Evolutionary conservation across 768 basidiomycete species (phyloP).

Genomic region (Porphyrellus cyaneotinctus): DNA sequence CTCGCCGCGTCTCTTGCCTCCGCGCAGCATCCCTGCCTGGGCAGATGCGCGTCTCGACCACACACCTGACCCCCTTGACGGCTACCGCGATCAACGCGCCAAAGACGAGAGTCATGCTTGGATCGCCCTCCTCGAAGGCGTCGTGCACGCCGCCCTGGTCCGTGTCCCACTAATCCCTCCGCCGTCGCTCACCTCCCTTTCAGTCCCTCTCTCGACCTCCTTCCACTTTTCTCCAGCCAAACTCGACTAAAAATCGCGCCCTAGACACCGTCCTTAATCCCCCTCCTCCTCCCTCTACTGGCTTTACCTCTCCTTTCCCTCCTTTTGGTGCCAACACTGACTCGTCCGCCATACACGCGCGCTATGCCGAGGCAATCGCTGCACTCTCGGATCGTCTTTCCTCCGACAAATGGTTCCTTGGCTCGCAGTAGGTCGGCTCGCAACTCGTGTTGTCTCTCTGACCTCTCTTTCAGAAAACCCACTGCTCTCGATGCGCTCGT

Average conservation of each 20-base stretch:
- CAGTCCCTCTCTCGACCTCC: constrained; percentile 51
- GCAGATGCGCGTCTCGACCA: constrained; percentile 50
- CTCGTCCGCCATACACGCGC: constrained; percentile 44
- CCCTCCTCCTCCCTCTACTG: constrained; percentile 67
- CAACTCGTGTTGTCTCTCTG: not conserved
- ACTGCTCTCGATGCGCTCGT: constrained; percentile 78
- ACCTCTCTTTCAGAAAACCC: constrained; percentile 49
- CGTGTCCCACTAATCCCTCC: constrained; percentile 19
- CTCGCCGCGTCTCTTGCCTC: constrained; percentile 53
- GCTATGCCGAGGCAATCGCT: constrained; percentile 67
- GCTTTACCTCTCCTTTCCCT: constrained; percentile 61
- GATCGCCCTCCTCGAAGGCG: constrained; percentile 73
- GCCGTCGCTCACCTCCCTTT: constrained; percentile 4
- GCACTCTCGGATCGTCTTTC: constrained; percentile 74
- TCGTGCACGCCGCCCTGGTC: constrained; percentile 74
- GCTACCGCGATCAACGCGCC: constrained; percentile 56
- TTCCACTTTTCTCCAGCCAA: constrained; percentile 40
- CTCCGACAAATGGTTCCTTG: constrained; percentile 78
- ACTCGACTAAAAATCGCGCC: constrained; percentile 22
- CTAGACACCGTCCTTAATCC: constrained; percentile 54
- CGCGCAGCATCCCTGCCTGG: constrained; percentile 71
- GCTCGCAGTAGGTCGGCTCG: constrained; percentile 52
- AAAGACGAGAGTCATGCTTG: constrained; percentile 78
- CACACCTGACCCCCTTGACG: constrained; percentile 50
- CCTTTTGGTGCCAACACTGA: constrained; percentile 57